phyloP scores from a whole-genome alignment of 257 asterid genomes.

The Salvia miltiorrhiza region DNA sequence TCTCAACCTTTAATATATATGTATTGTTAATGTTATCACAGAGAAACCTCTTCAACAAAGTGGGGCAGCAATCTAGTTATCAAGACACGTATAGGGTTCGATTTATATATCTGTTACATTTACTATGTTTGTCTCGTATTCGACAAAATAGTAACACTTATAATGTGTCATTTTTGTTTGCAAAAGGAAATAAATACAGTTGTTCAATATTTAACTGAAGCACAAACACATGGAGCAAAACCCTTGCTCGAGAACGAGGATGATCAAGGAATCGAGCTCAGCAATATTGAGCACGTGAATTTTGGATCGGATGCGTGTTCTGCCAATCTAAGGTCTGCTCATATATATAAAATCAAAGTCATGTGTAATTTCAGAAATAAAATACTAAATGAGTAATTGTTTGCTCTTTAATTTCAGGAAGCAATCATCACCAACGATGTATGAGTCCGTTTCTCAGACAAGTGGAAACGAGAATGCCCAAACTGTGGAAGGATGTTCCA shows the following conservation, averaged over 20 bases:
- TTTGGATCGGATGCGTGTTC: slow-evolving; percentile 50
- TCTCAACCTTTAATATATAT: neutral
- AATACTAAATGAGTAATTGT: no score
- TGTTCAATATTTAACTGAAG: slow-evolving; percentile 55
- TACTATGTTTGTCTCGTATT: no score
- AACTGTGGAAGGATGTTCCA: slow-evolving; percentile 33
- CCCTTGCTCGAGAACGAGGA: slow-evolving; percentile 37
- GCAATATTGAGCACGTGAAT: slow-evolving; percentile 34
- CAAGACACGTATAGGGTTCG: slow-evolving; percentile 78
- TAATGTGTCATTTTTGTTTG: neutral
- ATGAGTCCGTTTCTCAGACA: slow-evolving; percentile 43
- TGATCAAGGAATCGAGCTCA: slow-evolving; percentile 29
- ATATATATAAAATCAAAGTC: no score
- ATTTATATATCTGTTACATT: no score
- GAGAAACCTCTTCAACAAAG: slow-evolving; percentile 42
- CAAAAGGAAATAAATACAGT: slow-evolving; percentile 62
- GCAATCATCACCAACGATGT: slow-evolving; percentile 37
- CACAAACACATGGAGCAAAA: slow-evolving; percentile 41
- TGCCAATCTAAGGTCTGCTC: slow-evolving; percentile 30
- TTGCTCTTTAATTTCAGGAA: slow-evolving; percentile 25
- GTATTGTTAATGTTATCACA: slow-evolving; percentile 15
- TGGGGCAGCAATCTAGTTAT: slow-evolving; percentile 59
- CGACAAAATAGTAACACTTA: neutral
- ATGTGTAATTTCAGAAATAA: no score
- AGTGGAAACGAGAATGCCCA: slow-evolving; percentile 43